Conservation (phyloP, 2,329 filamentous ascomycete species). For the Cordyceps cicadae region DNA sequence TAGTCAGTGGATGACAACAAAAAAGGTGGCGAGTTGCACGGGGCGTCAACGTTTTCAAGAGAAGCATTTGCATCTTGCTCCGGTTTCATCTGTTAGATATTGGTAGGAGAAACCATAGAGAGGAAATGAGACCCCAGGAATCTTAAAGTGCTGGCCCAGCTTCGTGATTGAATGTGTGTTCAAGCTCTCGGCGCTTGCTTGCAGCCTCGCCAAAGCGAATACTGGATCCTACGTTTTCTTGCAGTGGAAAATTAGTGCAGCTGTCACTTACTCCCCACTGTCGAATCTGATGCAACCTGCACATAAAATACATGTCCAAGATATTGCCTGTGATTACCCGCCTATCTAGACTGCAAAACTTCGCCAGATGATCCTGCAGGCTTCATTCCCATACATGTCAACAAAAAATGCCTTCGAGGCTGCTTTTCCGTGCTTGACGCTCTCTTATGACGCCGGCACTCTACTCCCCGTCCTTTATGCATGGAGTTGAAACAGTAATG, state of each 20-base stretch:
- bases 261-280: no score
- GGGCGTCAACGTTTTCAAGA: slow-evolving; percentile 30
- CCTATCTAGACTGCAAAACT: slow-evolving; percentile 1
- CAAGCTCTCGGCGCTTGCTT: not conserved
- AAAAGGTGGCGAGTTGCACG: slow-evolving; percentile 24
- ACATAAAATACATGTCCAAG: not conserved
- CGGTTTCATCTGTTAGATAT: slow-evolving; percentile 31
- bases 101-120: slow-evolving; percentile 30
- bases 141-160: not conserved
- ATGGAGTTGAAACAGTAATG: not conserved
- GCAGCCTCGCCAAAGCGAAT: no score
- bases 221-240: no score
- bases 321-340: not conserved
- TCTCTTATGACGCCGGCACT: not conserved
- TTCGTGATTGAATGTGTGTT: not conserved
- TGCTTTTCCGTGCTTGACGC: not conserved
- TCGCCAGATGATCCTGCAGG: not conserved
- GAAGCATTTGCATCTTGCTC: slow-evolving; percentile 32
- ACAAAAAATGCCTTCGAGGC: slow-evolving; percentile 3
- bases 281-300: no score
- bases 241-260: no score
- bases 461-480: not conserved
- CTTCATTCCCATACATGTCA: slow-evolving; percentile 3
- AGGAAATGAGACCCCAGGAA: slow-evolving; percentile 28
- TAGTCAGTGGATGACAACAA: not conserved